Evolutionary conservation across 2,329 filamentous ascomycete species (phyloP), one percentile per base, ranked within the genome.

Genomic region (Beauveria rudraprayagi): DNA sequence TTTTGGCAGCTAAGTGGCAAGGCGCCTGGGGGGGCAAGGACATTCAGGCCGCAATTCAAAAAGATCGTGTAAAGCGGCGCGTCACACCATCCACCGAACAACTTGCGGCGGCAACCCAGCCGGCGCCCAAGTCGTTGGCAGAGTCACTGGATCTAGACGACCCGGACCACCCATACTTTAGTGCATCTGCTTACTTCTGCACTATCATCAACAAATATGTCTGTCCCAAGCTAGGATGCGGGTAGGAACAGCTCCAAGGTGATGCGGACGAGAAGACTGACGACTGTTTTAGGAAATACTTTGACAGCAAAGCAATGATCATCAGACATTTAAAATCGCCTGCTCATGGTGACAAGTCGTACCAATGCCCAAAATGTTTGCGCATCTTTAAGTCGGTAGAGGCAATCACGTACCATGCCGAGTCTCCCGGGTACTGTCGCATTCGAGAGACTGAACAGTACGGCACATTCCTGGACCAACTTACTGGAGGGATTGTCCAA

Each of bases 401-500:
- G n/a, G 52, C 54, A 16, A 50, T 47, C 16, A 44, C n/a, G 53
- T 62, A 14, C 17, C 46, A 57, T n/a, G 46, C 19, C 24, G 46
- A 57, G 34, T 51, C 52, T 58, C 55, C 62, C 61, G 30, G 61
- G 5, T 30, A 44, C 11, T 61, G 58, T 46, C 30, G 51, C 14
- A 30, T 62, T n/a, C 46, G 46, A 17, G 58, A 48, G n/a, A 48
- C 62, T n/a, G 37, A 52, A 10, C 46, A 55, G 7, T 51, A 68
- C 47, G 64, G 65, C 3, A 63, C 66, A 1, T 74, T 67, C 47
- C 55, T 74, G 51, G 68, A 73, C 53, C 71, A 73, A 61, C 61
- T 74, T 34, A 72, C 71, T 0, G 71, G 63, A 6, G 72, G 72
- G 0, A 63, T 74, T 51, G 63, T 73, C 10, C 66, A 71, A n/a